Percentiles rank a stretch among this genome's conserved stretches.
Evolutionary conservation across 257 asterid genomes (phyloP).

Genomic region (Petunia secreta): DNA sequence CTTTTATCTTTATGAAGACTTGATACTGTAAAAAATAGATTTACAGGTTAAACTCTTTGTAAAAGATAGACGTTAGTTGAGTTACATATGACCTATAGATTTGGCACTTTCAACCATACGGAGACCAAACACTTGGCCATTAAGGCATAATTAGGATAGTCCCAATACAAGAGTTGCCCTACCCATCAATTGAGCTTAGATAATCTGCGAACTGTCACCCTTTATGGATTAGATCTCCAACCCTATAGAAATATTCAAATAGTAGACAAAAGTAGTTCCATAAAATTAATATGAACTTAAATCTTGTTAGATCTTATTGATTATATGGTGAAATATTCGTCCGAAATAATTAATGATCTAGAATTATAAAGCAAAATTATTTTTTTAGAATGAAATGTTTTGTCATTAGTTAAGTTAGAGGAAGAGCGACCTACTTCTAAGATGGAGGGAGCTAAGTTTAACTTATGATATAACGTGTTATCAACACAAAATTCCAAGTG

Average conservation of each 20-base stretch:
- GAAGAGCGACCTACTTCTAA: too few species aligned
- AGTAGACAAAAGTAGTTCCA: neutral
- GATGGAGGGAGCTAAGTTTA: too few species aligned
- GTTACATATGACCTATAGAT: neutral
- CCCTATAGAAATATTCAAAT: too few species aligned
- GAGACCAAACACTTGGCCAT: slow-evolving; percentile 31
- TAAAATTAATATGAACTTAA: neutral
- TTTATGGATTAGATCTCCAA: too few species aligned
- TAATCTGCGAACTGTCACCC: neutral
- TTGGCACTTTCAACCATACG: slow-evolving; percentile 28
- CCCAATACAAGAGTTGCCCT: neutral
- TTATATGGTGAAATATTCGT: neutral
- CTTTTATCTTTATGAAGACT: too few species aligned
- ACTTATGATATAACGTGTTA: too few species aligned
- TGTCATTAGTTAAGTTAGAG: too few species aligned
- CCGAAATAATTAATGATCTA: neutral
- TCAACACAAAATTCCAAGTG: too few species aligned
- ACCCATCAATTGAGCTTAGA: neutral
- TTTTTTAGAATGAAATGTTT: neutral
- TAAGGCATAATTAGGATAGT: neutral
- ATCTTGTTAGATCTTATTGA: neutral
- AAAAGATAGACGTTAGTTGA: neutral
- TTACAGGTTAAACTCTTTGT: too few species aligned
- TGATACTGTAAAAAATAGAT: too few species aligned
- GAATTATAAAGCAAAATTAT: neutral